Evolutionary conservation across 1,284 basidiomycete genomes (phyloP).

Genomic region (Microbotryomycetes sp.): DNA sequence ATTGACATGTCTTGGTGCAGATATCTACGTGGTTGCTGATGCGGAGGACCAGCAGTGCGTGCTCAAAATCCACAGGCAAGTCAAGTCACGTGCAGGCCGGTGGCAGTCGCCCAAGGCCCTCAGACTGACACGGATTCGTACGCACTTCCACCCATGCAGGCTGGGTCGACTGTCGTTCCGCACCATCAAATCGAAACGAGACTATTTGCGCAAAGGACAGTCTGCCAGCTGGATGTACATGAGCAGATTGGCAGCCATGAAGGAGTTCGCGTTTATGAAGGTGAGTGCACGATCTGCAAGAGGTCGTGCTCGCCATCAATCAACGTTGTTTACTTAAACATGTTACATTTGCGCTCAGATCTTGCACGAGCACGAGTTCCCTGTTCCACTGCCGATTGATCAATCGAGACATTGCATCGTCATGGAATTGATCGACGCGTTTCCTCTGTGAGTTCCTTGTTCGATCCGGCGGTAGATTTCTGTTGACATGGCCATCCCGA

Average conservation of each 20-base stretch:
- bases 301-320: not conserved
- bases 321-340: not conserved
- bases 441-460: conserved; percentile 74
- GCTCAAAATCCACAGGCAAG: conserved; percentile 81
- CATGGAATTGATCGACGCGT: conserved; percentile 93
- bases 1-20: conserved; percentile 43
- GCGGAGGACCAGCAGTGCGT: conserved; percentile 76
- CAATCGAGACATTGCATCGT: conserved; percentile 90
- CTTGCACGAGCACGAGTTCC: conserved; percentile 86
- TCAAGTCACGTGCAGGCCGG: no score
- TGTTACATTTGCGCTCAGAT: conserved; percentile 54
- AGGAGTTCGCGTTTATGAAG: conserved; percentile 99
- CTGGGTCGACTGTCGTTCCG: conserved; percentile 94
- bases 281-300: conserved; percentile 45
- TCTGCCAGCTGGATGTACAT: conserved; percentile 99
- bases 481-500: not conserved
- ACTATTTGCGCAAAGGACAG: conserved; percentile 92
- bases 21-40: conserved; percentile 90
- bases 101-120: not conserved
- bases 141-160: no score
- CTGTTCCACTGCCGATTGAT: conserved; percentile 87
- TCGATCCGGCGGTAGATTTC: conserved; percentile 3
- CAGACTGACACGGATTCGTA: not conserved
- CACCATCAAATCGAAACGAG: conserved; percentile 91
- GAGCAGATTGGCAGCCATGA: conserved; percentile 90